phyloP scores from a whole-genome alignment of 2,329 filamentous ascomycete species.

The Penicillium vulpinum region DNA sequence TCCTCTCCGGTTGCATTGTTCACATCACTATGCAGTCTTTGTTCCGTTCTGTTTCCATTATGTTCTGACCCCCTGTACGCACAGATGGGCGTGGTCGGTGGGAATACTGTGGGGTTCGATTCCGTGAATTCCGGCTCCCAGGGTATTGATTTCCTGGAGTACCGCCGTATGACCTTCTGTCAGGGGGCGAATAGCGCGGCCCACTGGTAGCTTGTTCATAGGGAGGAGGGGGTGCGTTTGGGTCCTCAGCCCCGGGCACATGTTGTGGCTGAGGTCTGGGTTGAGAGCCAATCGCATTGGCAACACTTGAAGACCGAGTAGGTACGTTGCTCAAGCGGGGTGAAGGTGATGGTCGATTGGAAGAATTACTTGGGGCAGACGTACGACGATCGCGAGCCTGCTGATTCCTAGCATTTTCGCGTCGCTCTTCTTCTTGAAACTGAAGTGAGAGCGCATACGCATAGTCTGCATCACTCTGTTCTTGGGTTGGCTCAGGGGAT shows the following conservation, averaged over 20 bases:
- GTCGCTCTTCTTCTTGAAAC: constrained; percentile 87
- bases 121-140: constrained; percentile 15
- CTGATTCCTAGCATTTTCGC: constrained; percentile 54
- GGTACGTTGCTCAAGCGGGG: constrained; percentile 18
- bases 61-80: constrained; percentile 1
- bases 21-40: constrained; percentile 49
- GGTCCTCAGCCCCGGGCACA: constrained; percentile 45
- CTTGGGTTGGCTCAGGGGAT: constrained; percentile 49
- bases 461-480: constrained; percentile 70
- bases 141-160: constrained; percentile 22
- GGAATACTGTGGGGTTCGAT: constrained; percentile 5
- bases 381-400: constrained; percentile 20
- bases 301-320: constrained; percentile 22
- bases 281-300: constrained; percentile 18
- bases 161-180: constrained; percentile 39
- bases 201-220: constrained; percentile 65
- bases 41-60: constrained; percentile 33
- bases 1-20: constrained; percentile 4
- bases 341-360: constrained; percentile 11
- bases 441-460: constrained; percentile 89
- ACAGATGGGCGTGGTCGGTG: not conserved
- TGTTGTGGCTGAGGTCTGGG: constrained; percentile 13
- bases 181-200: constrained; percentile 56
- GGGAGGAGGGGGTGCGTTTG: constrained; percentile 57
- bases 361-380: constrained; percentile 22